Evolutionary conservation across 1,284 basidiomycete genomes (phyloP), one percentile per base, ranked within the genome.

Genomic region (Ceratobasidium sp.): DNA sequence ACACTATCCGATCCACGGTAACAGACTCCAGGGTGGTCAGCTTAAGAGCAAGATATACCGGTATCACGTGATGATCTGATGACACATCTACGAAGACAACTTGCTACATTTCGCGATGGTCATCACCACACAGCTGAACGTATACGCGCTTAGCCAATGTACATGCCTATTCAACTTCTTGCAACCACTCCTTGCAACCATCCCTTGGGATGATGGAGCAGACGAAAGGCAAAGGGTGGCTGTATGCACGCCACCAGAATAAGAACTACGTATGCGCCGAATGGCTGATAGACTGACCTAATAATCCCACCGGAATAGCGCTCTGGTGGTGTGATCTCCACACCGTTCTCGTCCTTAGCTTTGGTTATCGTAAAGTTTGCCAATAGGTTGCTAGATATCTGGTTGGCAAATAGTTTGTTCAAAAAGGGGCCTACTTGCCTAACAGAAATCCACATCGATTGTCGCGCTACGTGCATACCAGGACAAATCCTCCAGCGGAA

Each of bases 181-280:
- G 43, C 29, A 58, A 51, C 54, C 66, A 69, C 54, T 69, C 51
- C 66, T 69, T 53, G n/a, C 66, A 58, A 0, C 66, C 66, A 1
- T 41, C 39, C 22, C 53, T 34, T 11, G 66, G 66, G 4, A 6
- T 51, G 27, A 69, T 69, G 6, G 34, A 16, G n/a, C 66, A 69
- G 24, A 16, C 19, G 22, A 58, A 69, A 8, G 66, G 66, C 22
- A 46, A 19, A 13, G 66, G 66, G 37, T 58, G 66, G 19, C 66
- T 69, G 58, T 24, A 43, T 46, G 16, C 27, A 19, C 9, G 14
- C 37, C 56, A 5, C 11, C 14, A 43, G 6, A 9, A 37, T 51
- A 2, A 19, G 24, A 27, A 16, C 22, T 14, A 29, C 27, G 5
- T 14, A 34, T 29, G 22, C 14, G 29, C 22, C 1, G n/a, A 27